Base-by-base conservation (phyloP, 768 basidiomycete species). In the Clitopilus hobsonii region DNA sequence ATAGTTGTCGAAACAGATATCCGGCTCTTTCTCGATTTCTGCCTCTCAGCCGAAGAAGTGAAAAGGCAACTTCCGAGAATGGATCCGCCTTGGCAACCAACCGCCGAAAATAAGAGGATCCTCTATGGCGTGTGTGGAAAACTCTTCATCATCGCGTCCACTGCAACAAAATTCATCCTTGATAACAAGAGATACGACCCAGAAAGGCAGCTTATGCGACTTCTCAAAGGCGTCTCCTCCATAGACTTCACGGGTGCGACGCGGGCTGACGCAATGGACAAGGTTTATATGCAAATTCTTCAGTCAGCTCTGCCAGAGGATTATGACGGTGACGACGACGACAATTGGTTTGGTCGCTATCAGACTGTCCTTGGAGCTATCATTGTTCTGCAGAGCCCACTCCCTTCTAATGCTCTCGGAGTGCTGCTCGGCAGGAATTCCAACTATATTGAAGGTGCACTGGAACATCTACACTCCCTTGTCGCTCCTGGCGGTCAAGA, bases 61-160 rank as follows among this genome's bases (percentile, higher is more conserved):
- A 2, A 20, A 23, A 45, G 22, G n/a, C 41, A 18, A 36, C 41
- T 45, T 20, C 41, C 32, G 13, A 36, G 32, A 45, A 6, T 20
- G 5, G 18, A 23, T 20, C 22, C 41, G 32, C 41, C 16, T 20
- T 45, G 41, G 41, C 18, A 45, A 11, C 38, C 26, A 3, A 18
- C n/a, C 22, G 36, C 41, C 14, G 6, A 53, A 11, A 26, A 53
- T 8, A 11, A 41, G 38, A 26, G 10, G 5, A 26, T 14, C 2
- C 38, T 53, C 3, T 25, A 45, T 13, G 25, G 29, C 6, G 27
- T 28, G 14, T 26, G 38, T 10, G 52, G 38, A 25, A 45, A 26
- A 20, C 52, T 53, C 3, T 53, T 53, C 38, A 53, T 53, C 25
- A 45, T 45, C 16, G 52, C 38, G 11, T 38, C 52, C 3, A 53